Conservation (phyloP, 352 stramenopile species). For the Globisporangium nagaii region DNA sequence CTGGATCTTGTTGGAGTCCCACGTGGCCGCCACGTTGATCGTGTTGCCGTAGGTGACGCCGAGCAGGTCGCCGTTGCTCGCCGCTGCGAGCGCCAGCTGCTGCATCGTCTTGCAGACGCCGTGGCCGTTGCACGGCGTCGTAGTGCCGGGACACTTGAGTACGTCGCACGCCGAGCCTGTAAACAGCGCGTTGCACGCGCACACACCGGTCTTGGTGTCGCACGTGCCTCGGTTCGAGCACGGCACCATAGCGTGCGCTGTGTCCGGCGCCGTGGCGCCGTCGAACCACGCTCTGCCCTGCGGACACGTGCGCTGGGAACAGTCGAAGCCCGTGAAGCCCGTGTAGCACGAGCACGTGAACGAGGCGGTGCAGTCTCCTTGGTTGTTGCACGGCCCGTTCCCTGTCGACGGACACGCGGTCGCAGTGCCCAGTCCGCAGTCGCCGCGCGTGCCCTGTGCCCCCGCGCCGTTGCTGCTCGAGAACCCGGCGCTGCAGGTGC, state of each 20-base stretch:
- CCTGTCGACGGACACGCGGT: conserved; percentile 31
- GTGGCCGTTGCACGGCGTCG: conserved; percentile 49
- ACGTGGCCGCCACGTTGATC: conserved; percentile 50
- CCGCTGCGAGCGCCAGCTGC: conserved; percentile 40
- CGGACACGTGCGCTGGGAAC: conserved; percentile 44
- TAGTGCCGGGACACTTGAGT: conserved; percentile 35
- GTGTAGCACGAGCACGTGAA: conserved; percentile 58
- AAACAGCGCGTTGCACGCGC: conserved; percentile 65
- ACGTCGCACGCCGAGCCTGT: conserved; percentile 71
- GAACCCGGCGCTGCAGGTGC: conserved; percentile 60
- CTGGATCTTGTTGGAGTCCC: conserved; percentile 84
- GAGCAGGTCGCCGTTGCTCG: conserved; percentile 31
- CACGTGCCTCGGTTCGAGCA: conserved; percentile 63
- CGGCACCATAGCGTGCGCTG: conserved; percentile 34
- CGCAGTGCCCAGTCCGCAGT: conserved; percentile 37
- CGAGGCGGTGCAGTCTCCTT: conserved; percentile 41
- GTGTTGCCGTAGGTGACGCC: conserved; percentile 65
- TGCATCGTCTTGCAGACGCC: conserved; percentile 77
- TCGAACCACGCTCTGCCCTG: conserved; percentile 66
- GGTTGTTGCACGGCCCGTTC: conserved; percentile 32
- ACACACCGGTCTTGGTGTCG: conserved; percentile 43
- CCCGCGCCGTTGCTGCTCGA: conserved; percentile 49
- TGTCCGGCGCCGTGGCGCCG: conserved; percentile 40
- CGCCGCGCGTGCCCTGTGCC: conserved; percentile 22
- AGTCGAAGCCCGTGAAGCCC: conserved; percentile 56